Base-by-base conservation (phyloP, 805 yeast species). In the Maudiozyma bulderi region DNA sequence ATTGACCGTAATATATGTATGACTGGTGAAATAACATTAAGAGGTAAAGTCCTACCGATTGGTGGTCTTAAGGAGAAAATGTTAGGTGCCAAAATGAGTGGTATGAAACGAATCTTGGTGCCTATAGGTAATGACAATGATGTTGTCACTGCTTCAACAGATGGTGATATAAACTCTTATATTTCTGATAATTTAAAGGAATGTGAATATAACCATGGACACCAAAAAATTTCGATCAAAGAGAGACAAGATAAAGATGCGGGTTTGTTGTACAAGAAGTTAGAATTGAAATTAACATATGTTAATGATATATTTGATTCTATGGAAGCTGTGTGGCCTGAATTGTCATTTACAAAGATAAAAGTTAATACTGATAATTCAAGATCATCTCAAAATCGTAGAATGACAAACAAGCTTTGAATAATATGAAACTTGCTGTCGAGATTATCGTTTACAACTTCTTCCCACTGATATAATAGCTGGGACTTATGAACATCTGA, bases 51-150 rank as follows among this genome's bases (percentile, higher is more conserved):
- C 0, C 71, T 86, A 48, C 82, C 89, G 38, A 90, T 88, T 52
- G 96, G 96, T 40, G 96, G 86, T 1, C 74, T 87, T 54, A 80
- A 86, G 58, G 95, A 87, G 65, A 91, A 91, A 72, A 75, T 87
- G 26, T 80, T 91, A 53, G 98, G 97, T 15, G 98, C 98, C 5
- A 86, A 87, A 73, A 78, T 96, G 62, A 83, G 91, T 33, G 97
- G 96, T 10, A 93, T 95, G 49, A 79, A 74, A 54, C 85, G 88
- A 1, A 78, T 93, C 44, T 82, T 91, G 45, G 86, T 91, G 80
- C 99, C 99, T 47, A 82, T 82, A 68, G 97, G 86, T 62, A 90
- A 89, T 59, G 73, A 80, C 52, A 86, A 91, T 46, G 96, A 90
- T 57, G 76, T 89, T 13, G 77, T 81, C 50, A 81, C 79, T 50